A percentile compares a stretch with the other conserved stretches of the same genome.
Conservation (phyloP, 768 basidiomycete species). For the Lactarius hatsudake region DNA sequence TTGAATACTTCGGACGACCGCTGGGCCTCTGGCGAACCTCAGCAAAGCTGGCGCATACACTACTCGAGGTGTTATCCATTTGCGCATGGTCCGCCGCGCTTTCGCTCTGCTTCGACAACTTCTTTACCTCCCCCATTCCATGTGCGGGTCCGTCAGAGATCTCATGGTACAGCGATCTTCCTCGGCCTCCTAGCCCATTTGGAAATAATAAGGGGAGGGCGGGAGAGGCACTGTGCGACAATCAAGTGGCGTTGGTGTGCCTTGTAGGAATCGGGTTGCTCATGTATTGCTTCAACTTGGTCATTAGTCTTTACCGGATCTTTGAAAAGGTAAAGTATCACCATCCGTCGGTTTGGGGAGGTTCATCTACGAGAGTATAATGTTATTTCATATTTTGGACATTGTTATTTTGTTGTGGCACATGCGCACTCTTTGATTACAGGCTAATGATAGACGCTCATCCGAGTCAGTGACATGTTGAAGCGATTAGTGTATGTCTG, state of each 20-base stretch:
- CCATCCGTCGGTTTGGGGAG: slow-evolving; percentile 25
- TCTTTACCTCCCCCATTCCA: slow-evolving; percentile 80
- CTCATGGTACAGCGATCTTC: slow-evolving; percentile 72
- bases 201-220: slow-evolving; percentile 42
- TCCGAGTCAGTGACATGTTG: background rate
- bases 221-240: slow-evolving; percentile 64
- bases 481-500: background rate
- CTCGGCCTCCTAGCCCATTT: slow-evolving; percentile 44
- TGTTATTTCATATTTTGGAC: background rate
- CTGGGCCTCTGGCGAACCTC: slow-evolving; percentile 91
- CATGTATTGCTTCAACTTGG: slow-evolving; percentile 79
- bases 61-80: slow-evolving; percentile 85
- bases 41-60: slow-evolving; percentile 79
- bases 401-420: background rate
- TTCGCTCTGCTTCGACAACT: slow-evolving; percentile 88
- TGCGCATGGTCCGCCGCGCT: slow-evolving; percentile 92
- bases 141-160: slow-evolving; percentile 60
- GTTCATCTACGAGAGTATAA: slow-evolving; percentile 4
- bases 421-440: background rate
- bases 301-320: slow-evolving; percentile 82
- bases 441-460: background rate
- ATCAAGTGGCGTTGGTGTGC: slow-evolving; percentile 74
- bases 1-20: slow-evolving; percentile 91
- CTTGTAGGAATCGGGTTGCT: slow-evolving; percentile 75
- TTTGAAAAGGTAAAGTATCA: slow-evolving; percentile 88